These are phyloP conservation scores for Cordyceps javanica DNA, from an alignment of 2,329 filamentous ascomycete species.

Conservation along the genomic window DNA sequence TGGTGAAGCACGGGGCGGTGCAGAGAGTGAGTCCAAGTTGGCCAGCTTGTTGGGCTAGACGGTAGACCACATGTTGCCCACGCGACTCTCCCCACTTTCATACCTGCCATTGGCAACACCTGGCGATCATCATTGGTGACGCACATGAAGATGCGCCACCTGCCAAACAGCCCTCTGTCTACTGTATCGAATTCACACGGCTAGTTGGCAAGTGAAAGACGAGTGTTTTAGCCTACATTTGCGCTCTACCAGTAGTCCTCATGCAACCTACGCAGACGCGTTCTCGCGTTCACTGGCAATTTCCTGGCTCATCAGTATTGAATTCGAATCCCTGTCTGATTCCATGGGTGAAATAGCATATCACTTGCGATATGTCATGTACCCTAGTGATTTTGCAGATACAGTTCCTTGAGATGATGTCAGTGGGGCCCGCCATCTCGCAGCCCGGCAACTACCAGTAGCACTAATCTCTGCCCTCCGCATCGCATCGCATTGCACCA, in stretches of 20 bases:
- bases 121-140: conserved; percentile 3
- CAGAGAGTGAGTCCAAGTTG: not conserved
- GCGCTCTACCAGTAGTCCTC: not conserved
- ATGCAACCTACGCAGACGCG: not conserved
- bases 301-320: not conserved
- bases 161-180: not conserved
- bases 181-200: too few relatives aligned
- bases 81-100: conserved; percentile 9
- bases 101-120: not conserved
- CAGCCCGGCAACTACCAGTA: not conserved
- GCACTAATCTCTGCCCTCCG: not conserved
- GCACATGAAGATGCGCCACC: conserved; percentile 1
- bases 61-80: conserved; percentile 1
- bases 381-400: not conserved
- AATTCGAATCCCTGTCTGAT: not conserved
- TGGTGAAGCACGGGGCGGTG: conserved; percentile 1
- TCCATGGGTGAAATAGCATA: not conserved
- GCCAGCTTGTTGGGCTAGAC: not conserved
- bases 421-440: conserved; percentile 3
- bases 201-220: too few relatives aligned
- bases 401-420: not conserved
- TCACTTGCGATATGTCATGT: not conserved
- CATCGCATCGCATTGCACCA: not conserved
- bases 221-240: too few relatives aligned
- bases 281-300: not conserved